Base-by-base conservation (phyloP, 768 basidiomycete genomes). In the Pilatotrama ljubarskyi region DNA sequence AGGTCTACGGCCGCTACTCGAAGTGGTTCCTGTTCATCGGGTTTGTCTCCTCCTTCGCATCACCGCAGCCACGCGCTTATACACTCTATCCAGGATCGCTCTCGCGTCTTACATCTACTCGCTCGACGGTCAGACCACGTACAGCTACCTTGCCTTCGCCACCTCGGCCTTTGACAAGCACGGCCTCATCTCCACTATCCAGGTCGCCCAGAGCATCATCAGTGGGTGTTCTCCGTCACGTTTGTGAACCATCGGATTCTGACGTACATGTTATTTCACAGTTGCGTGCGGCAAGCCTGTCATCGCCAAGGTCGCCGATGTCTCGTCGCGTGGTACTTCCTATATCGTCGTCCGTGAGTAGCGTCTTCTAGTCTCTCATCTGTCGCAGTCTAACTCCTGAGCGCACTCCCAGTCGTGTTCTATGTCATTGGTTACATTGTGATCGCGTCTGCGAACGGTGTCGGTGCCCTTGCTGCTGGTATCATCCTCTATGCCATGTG, bases 71-170 rank as follows among this genome's bases (percentile, higher is more conserved):
- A n/a, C n/a, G n/a, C n/a, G n/a, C n/a, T n/a, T n/a, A n/a, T n/a
- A n/a, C n/a, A n/a, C n/a, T n/a, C n/a, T n/a, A n/a, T n/a, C 9
- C 44, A 64, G 63, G 1, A 58, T 90, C 62, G 87, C 77, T 11
- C 79, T 88, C 1, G 85, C 86, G 0, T 82, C 87, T 1, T 91
- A 88, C 70, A 85, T 90, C 55, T 91, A 90, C 71, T 87, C 87
- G 0, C 78, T 91, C 44, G 89, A 90, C 59, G 77, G 81, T 17
- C 79, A 81, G 18, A 90, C 88, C 5, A 90, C 88, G 2, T 85
- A 75, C 65, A 79, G 76, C 57, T 90, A 88, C 70, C 61, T 65
- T 47, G 44, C 64, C 15, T 65, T 59, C 26, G 64, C 64, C 1
- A 57, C 64, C 18, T 65, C 64, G n/a, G 25, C 58, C 20, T 63